Evolutionary conservation across 345 rosid genomes (phyloP).

Genomic region (Hevea brasiliensis): DNA sequence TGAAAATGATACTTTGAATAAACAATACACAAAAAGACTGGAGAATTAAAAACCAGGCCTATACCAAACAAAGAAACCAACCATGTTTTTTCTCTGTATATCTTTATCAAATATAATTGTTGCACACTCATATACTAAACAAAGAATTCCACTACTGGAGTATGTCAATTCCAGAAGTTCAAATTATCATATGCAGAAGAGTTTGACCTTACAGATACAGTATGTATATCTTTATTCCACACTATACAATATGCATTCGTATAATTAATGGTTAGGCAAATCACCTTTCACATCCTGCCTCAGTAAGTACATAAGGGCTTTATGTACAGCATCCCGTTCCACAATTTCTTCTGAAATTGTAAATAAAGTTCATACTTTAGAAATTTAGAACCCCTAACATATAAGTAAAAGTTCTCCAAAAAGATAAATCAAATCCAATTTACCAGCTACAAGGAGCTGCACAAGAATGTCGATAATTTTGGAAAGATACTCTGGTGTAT

Average conservation of each 20-base stretch:
- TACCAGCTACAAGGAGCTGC: constrained; percentile 80
- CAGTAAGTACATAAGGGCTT: constrained; percentile 90
- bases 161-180: not conserved
- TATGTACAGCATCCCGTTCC: constrained; percentile 96
- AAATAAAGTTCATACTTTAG: constrained; percentile 11
- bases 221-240: not conserved
- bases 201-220: not conserved
- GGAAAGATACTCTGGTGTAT: constrained; percentile 65
- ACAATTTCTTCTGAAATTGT: constrained; percentile 68
- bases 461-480: constrained; percentile 88
- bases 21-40: too few relatives aligned
- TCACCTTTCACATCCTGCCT: constrained; percentile 98
- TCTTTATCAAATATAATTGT: not conserved
- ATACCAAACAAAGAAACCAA: not conserved
- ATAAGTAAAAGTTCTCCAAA: not conserved
- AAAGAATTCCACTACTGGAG: not conserved
- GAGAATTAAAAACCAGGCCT: too few relatives aligned
- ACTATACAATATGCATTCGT: not conserved
- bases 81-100: not conserved
- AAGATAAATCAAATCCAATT: not conserved
- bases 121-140: not conserved
- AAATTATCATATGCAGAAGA: too few relatives aligned
- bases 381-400: not conserved
- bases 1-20: too few relatives aligned
- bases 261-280: not conserved